Base-by-base conservation (phyloP, 148 eudicot species). In the Chenopodium suecicum region DNA sequence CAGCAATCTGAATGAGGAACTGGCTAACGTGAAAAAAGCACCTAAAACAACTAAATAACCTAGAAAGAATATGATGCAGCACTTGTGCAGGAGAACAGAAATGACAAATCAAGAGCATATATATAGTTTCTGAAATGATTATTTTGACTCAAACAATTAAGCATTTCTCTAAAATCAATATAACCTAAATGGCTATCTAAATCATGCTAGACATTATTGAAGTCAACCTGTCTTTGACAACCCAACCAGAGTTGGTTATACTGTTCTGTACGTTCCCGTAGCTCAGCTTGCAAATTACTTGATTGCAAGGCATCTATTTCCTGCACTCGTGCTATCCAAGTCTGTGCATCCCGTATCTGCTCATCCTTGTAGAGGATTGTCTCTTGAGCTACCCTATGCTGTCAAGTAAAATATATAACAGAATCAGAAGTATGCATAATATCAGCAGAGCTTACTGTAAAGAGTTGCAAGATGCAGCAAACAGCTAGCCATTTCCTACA, bases 301-400 rank as follows among this genome's bases (percentile, higher is more conserved):
- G 95, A 88, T 76, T 94, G 93, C 87, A 97, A 80, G 31, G 82
- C 94, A 87, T 96, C 99, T 88, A 91, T 90, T 85, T 97, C 99
- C 82, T 92, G 99, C 73, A 86, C 90, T 60, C 94, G 88, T 46
- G 90, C 75, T 70, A 97, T 91, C 99, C 99, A 97, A 65, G 89
- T 80, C 80, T 94, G 98, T 73, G 98, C 94, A 23, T 97, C 98
- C 84, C 96, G 89, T 80, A 94, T 56, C 78, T 94, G 98, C 29
- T 94, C 97, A 83, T 97, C 99, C 88, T 91, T 97, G 82, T 80
- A 89, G 44, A 88, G 84, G 47, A 89, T 84, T 50, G 91, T 88
- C 84, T 97, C 98, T 83, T 92, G 94, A 86, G 95, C 89, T 82
- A 84, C 86, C 82, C 98, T 90, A 82, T 94, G 87, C 99, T 97